phyloP scores from a whole-genome alignment of 441 rosid species.

The Adansonia grandidieri region DNA sequence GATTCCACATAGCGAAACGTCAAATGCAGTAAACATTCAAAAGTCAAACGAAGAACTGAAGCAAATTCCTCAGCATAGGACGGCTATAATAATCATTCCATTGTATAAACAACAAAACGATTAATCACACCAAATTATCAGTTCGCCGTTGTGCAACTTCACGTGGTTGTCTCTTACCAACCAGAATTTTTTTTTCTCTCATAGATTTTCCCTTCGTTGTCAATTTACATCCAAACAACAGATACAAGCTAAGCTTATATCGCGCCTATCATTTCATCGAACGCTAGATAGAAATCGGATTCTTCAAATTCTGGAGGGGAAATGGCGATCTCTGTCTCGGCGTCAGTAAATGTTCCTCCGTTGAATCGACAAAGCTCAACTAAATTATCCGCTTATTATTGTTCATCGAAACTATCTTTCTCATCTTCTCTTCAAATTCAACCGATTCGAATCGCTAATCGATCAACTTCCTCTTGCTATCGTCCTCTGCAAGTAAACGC shows the following conservation, averaged over 20 bases:
- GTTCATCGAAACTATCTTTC: slow-evolving; percentile 40
- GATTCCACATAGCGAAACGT: not conserved
- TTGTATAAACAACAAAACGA: not conserved
- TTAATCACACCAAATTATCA: not conserved
- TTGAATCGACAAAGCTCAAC: slow-evolving; percentile 32
- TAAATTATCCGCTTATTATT: slow-evolving; percentile 20
- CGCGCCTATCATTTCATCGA: not conserved
- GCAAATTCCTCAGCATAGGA: not conserved
- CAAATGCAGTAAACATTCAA: not conserved
- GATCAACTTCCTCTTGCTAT: slow-evolving; percentile 38
- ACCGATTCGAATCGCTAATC: slow-evolving; percentile 40
- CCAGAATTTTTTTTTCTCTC: not conserved
- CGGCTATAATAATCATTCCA: not conserved
- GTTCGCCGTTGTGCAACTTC: not conserved
- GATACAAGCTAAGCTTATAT: not conserved
- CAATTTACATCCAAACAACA: slow-evolving; percentile 12
- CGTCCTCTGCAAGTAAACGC: slow-evolving; percentile 42
- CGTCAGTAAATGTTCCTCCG: slow-evolving; percentile 44
- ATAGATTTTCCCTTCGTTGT: not conserved
- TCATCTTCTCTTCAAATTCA: slow-evolving; percentile 46
- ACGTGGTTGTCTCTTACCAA: not conserved
- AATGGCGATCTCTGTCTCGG: slow-evolving; percentile 62
- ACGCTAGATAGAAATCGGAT: not conserved
- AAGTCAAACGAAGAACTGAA: too few relatives aligned
- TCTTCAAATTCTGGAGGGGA: not conserved